Percentiles rank a stretch among this genome's conserved stretches.
These are phyloP conservation scores for Paraconiothyrium sp. DNA, from an alignment of 2,329 filamentous ascomycete genomes.

Conservation along the genomic window DNA sequence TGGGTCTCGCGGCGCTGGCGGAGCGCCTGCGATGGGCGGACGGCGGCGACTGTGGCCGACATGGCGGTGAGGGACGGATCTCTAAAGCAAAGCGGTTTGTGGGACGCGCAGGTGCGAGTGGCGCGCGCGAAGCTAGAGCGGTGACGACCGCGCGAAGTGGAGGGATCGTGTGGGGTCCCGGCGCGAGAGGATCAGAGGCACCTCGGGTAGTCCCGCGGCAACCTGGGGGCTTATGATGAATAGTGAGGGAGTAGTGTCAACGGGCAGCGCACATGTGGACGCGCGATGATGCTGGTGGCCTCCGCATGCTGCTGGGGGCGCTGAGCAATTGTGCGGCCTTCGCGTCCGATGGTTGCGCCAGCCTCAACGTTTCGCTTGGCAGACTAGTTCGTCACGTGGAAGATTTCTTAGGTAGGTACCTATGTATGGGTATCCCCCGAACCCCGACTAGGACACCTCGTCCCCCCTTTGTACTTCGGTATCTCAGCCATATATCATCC, in stretches of 20 bases:
- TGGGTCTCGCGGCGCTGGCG: constrained; percentile 56
- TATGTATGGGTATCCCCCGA: neutral
- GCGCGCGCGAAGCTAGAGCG: constrained; percentile 4
- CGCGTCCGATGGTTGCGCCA: neutral
- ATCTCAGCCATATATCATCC: neutral
- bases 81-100: neutral
- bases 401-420: neutral
- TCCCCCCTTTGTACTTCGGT: neutral
- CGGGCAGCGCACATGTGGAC: neutral
- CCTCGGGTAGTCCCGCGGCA: constrained; percentile 3
- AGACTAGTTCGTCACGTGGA: neutral
- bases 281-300: constrained; percentile 9
- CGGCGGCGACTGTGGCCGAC: constrained; percentile 45
- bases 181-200: constrained; percentile 10
- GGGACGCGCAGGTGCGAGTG: constrained; percentile 6
- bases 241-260: neutral
- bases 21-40: constrained; percentile 52
- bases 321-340: neutral
- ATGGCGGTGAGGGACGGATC: constrained; percentile 27
- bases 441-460: neutral
- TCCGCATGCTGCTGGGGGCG: constrained; percentile 3
- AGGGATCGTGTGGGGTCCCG: constrained; percentile 12
- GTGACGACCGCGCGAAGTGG: constrained; percentile 4
- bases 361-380: neutral
- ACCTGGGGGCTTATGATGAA: neutral